A percentile compares a stretch with the other conserved stretches of the same genome.
Conservation (phyloP, 1,284 basidiomycete species). For the Ustilago sp. region DNA sequence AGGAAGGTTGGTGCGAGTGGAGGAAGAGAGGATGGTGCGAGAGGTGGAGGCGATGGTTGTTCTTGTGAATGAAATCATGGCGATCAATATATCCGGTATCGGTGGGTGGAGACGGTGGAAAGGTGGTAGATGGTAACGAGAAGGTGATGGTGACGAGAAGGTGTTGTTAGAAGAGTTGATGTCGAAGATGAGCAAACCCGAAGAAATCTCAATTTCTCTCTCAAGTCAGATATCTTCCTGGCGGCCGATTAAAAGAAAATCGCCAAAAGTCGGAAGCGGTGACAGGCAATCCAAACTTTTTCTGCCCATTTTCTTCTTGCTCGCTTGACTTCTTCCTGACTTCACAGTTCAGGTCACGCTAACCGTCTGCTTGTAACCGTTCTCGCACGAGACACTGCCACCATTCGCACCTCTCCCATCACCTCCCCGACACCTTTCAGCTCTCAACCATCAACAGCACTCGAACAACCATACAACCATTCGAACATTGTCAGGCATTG, state of each 20-base stretch:
- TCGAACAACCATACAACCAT: neutral
- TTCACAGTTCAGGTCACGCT: conserved; percentile 17
- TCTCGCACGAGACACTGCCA: conserved; percentile 18
- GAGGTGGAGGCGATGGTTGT: conserved; percentile 40
- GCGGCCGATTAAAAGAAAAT: conserved; percentile 15
- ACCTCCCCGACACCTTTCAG: neutral
- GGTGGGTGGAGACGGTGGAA: neutral
- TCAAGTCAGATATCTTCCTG: neutral
- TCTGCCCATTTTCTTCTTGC: conserved; percentile 11
- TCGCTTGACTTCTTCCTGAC: neutral
- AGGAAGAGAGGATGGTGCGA: conserved; percentile 10
- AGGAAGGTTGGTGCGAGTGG: conserved; percentile 8
- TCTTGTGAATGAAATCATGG: conserved; percentile 25
- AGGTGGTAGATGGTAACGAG: conserved; percentile 2
- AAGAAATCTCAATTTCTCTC: neutral
- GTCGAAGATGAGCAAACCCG: conserved; percentile 9
- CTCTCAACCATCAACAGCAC: neutral
- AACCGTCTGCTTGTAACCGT: neutral
- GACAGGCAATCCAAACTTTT: conserved; percentile 3
- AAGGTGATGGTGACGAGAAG: conserved; percentile 1
- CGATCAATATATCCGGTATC: neutral
- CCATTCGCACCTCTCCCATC: neutral
- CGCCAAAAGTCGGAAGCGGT: conserved; percentile 22
- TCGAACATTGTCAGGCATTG: neutral
- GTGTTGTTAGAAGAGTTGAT: neutral